These are phyloP conservation scores for Ichthyophthirius multifiliis DNA, from an alignment of 169 alveolate species.

Conservation along the genomic window DNA sequence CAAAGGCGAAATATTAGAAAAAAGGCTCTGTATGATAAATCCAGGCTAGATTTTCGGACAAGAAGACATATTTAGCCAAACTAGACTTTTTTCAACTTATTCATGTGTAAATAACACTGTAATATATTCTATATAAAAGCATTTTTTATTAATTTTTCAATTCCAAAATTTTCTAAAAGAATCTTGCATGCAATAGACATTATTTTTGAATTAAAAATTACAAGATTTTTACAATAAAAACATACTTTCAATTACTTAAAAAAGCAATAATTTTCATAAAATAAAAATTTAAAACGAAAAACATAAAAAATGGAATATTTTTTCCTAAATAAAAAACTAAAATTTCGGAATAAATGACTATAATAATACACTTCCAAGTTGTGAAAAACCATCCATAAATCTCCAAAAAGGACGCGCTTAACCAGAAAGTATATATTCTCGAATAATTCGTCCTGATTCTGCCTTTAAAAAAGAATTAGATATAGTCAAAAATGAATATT, in stretches of 20 bases:
- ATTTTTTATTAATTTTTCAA: background rate
- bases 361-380: background rate
- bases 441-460: background rate
- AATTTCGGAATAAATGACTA: background rate
- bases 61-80: background rate
- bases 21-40: background rate
- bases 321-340: background rate
- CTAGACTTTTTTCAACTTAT: background rate
- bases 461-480: background rate
- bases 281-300: background rate
- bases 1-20: background rate
- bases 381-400: background rate
- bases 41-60: background rate
- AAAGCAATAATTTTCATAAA: background rate
- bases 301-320: no score
- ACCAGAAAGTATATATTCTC: constrained; percentile 6
- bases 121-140: background rate
- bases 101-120: background rate
- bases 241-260: background rate
- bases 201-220: background rate
- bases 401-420: background rate
- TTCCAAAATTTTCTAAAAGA: background rate
- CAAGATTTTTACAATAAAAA: background rate
- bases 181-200: background rate
- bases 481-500: background rate